These are phyloP conservation scores for Fistulifera pelliculosa DNA, from an alignment of 108 stramenopile species.

Conservation along the genomic window DNA sequence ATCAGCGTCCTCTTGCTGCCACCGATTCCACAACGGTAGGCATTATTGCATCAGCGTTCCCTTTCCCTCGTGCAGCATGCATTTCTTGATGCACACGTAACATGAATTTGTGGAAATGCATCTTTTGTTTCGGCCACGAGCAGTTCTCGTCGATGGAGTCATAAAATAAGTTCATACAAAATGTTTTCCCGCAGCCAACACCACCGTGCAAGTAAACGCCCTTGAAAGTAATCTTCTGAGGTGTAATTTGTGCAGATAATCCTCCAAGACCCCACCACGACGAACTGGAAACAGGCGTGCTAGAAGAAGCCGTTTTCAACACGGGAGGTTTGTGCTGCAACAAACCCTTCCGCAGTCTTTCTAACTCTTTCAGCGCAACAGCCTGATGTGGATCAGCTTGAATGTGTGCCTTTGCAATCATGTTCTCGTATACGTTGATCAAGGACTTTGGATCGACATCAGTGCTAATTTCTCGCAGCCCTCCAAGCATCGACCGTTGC, in stretches of 20 bases:
- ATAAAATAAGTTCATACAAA: constrained; percentile 93
- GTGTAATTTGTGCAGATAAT: too few relatives aligned
- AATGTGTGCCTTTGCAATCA: constrained; percentile 31
- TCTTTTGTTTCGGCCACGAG: constrained; percentile 66
- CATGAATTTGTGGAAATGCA: constrained; percentile 99
- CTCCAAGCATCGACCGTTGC: too few relatives aligned
- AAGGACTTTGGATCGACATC: neutral
- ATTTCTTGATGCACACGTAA: constrained; percentile 72
- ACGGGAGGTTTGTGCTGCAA: constrained; percentile 5
- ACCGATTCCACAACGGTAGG: constrained; percentile 45
- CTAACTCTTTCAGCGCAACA: constrained; percentile 44
- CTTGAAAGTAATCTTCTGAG: neutral
- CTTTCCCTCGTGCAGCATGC: constrained; percentile 40
- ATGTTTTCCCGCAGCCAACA: constrained; percentile 96
- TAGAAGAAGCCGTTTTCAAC: neutral
- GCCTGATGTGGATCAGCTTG: constrained; percentile 57
- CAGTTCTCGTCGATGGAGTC: constrained; percentile 34
- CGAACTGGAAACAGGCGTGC: too few relatives aligned
- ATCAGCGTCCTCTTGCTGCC: constrained; percentile 39
- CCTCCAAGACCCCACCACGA: too few relatives aligned
- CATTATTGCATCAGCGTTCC: constrained; percentile 31
- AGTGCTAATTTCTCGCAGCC: too few relatives aligned
- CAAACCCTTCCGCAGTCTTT: constrained; percentile 49
- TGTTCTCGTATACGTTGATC: constrained; percentile 1
- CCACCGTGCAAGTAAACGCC: constrained; percentile 89